Evolutionary conservation across 345 rosid genomes (phyloP).

Genomic region (Pistacia integerrima): DNA sequence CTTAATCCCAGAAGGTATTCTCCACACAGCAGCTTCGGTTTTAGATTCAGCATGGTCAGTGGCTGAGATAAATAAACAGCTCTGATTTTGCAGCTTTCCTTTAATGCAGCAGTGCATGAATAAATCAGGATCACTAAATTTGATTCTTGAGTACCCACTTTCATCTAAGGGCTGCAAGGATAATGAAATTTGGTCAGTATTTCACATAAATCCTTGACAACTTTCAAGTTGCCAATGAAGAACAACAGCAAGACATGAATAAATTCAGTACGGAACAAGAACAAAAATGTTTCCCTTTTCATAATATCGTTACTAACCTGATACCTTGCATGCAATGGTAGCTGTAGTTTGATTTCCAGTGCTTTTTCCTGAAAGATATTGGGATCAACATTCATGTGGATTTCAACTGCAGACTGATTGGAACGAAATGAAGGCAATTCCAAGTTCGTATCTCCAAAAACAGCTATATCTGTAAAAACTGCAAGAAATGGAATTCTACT

Average conservation of each 20-base stretch:
- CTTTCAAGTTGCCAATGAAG: neutral
- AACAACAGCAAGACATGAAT: no score
- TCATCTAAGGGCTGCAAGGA: constrained; percentile 54
- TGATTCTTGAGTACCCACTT: constrained; percentile 61
- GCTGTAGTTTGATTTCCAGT: constrained; percentile 47
- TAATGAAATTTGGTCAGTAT: neutral
- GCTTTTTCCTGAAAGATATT: constrained; percentile 31
- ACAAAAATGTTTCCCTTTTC: no score
- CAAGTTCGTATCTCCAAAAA: constrained; percentile 84
- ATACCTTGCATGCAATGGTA: constrained; percentile 88
- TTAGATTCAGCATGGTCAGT: constrained; percentile 18
- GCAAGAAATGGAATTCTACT: constrained; percentile 20
- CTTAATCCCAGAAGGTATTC: constrained; percentile 59
- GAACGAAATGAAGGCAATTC: constrained; percentile 80
- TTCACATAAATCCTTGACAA: neutral
- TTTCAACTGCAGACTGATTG: constrained; percentile 72
- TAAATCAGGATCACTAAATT: constrained; percentile 64
- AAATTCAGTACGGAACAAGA: neutral
- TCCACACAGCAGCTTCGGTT: constrained; percentile 47
- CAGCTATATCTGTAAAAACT: constrained; percentile 61
- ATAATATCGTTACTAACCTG: constrained; percentile 44
- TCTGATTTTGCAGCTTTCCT: constrained; percentile 19
- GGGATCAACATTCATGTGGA: constrained; percentile 53
- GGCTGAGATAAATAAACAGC: constrained; percentile 45
- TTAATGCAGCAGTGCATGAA: constrained; percentile 57